Conservation (phyloP, 768 basidiomycete genomes). For the Russula compacta region DNA sequence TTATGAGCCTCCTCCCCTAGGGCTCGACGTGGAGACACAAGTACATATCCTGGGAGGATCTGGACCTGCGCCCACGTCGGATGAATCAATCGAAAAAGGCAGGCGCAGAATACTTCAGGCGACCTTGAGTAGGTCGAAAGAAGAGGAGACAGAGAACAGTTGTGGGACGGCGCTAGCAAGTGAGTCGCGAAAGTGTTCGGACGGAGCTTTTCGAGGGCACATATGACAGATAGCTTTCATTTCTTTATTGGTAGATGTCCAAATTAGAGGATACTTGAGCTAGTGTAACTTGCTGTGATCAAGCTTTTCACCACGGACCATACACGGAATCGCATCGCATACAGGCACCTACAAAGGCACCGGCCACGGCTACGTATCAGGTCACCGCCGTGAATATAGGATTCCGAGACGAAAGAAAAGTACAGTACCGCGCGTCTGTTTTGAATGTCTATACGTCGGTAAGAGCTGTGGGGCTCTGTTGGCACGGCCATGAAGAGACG, state of each 20-base stretch:
- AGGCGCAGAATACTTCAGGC: conserved; percentile 49
- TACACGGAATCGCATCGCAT: too few relatives aligned
- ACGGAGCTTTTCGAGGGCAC: not conserved
- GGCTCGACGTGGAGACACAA: conserved; percentile 48
- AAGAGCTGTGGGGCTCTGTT: not conserved
- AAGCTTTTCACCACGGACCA: too few relatives aligned
- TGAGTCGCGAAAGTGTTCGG: not conserved
- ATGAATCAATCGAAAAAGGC: conserved; percentile 50
- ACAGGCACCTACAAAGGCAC: too few relatives aligned
- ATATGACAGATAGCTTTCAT: not conserved
- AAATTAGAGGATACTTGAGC: not conserved
- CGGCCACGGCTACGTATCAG: too few relatives aligned
- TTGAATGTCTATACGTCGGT: not conserved
- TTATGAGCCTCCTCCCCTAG: conserved; percentile 43
- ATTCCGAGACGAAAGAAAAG: not conserved
- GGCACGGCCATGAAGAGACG: not conserved
- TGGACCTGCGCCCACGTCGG: not conserved
- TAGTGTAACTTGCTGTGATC: not conserved
- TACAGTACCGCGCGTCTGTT: not conserved
- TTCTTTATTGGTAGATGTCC: not conserved
- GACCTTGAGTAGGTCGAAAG: conserved; percentile 47
- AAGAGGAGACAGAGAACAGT: conserved; percentile 58
- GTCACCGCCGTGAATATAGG: too few relatives aligned
- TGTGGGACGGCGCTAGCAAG: conserved; percentile 46
- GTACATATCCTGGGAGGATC: conserved; percentile 43